Evolutionary conservation across 1,284 basidiomycete species (phyloP).

Genomic region (Polyporus tsugae): DNA sequence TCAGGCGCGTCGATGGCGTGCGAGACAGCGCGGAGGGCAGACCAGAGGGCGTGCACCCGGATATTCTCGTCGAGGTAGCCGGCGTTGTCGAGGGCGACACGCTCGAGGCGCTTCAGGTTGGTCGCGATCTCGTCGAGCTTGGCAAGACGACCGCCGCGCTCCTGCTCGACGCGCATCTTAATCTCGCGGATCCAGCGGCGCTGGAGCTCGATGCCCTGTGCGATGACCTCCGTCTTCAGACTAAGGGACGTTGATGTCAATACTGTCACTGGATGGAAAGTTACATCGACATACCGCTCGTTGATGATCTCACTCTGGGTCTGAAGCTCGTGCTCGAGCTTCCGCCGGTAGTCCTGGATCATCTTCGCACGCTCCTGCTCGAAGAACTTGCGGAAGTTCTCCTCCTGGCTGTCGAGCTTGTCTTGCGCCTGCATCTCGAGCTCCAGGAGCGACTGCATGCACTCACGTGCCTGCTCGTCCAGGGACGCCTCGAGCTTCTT

Average conservation of each 20-base stretch:
- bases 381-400: constrained; percentile 86
- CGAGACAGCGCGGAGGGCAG: constrained; percentile 70
- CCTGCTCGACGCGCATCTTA: constrained; percentile 95
- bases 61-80: constrained; percentile 90
- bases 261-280: background rate
- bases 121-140: constrained; percentile 94
- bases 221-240: constrained; percentile 93
- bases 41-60: constrained; percentile 85
- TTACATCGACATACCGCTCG: constrained; percentile 68
- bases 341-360: constrained; percentile 84
- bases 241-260: constrained; percentile 48
- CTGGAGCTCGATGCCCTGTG: constrained; percentile 97
- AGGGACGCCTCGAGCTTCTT: constrained; percentile 80
- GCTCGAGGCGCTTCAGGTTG: constrained; percentile 90
- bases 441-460: constrained; percentile 84
- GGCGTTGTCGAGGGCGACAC: constrained; percentile 91
- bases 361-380: constrained; percentile 83
- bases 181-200: constrained; percentile 96
- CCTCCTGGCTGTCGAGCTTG: constrained; percentile 87
- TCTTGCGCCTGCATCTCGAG: constrained; percentile 87
- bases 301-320: constrained; percentile 95
- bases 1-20: constrained; percentile 64
- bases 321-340: constrained; percentile 87
- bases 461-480: constrained; percentile 86
- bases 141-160: constrained; percentile 94